Evolutionary conservation across 116 monocot genomes (phyloP).

Genomic region (Thalassia testudinum): DNA sequence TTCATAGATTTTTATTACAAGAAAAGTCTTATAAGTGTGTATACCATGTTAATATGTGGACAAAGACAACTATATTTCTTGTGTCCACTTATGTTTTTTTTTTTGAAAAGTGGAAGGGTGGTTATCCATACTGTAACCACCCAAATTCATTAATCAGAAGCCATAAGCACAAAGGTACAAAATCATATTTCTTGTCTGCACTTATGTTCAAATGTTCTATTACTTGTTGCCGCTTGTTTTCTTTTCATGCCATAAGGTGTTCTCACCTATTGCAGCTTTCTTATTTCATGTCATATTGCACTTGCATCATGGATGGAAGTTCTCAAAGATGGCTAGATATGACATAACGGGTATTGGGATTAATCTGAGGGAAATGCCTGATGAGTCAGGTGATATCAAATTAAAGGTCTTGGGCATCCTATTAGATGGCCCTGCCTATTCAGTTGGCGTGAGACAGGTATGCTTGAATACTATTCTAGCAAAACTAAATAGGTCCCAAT

Average conservation of each 20-base stretch:
- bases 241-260: too few species aligned
- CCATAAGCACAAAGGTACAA: too few species aligned
- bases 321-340: slow-evolving; percentile 92
- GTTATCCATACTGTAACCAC: too few species aligned
- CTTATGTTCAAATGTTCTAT: too few species aligned
- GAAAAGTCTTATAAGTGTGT: too few species aligned
- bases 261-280: slow-evolving; percentile 20
- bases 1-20: background rate
- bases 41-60: too few species aligned
- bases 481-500: too few species aligned
- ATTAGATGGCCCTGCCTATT: slow-evolving; percentile 83
- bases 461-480: background rate
- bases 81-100: too few species aligned
- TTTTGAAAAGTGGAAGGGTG: too few species aligned
- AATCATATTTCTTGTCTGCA: too few species aligned
- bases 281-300: slow-evolving; percentile 27
- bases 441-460: slow-evolving; percentile 93
- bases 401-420: slow-evolving; percentile 80
- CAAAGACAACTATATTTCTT: too few species aligned
- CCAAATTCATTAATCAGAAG: too few species aligned
- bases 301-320: slow-evolving; percentile 44
- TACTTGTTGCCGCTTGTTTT: slow-evolving; percentile 21
- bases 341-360: slow-evolving; percentile 89
- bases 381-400: slow-evolving; percentile 56
- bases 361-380: slow-evolving; percentile 87